Conservation (phyloP, 192 early-diverging fungal genomes). For the Backusella circina region DNA sequence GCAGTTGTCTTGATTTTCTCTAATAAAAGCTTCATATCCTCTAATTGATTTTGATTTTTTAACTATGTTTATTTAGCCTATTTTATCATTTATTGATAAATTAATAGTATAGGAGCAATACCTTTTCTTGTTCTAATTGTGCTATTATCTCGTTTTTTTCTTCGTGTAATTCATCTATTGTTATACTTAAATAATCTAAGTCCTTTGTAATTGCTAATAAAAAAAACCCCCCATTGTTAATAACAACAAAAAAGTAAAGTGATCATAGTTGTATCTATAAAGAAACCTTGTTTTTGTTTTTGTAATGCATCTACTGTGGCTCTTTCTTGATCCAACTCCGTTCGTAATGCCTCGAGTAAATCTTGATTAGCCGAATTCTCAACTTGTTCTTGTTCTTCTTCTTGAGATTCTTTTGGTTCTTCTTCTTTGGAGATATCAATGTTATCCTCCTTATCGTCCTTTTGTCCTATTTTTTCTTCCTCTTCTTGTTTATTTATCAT, state of each 20-base stretch:
- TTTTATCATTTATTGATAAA: not conserved
- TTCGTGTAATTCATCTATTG: slow-evolving; percentile 25
- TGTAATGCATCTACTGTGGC: slow-evolving; percentile 18
- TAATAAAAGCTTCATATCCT: slow-evolving; percentile 28
- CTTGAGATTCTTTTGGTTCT: not conserved
- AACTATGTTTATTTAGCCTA: not conserved
- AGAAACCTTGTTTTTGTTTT: slow-evolving; percentile 29
- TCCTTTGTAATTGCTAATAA: slow-evolving; percentile 28
- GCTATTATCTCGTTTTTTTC: slow-evolving; percentile 18
- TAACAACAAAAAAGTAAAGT: not conserved
- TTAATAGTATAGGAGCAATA: not conserved
- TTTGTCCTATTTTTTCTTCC: not conserved
- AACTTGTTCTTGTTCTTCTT: not conserved
- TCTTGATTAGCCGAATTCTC: not conserved
- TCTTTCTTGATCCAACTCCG: slow-evolving; percentile 14
- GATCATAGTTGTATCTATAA: not conserved
- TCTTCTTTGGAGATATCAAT: not conserved
- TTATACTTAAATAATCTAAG: slow-evolving; percentile 29
- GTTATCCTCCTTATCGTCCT: not conserved
- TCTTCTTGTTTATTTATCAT: not conserved
- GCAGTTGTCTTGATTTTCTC: slow-evolving; percentile 26
- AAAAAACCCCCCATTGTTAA: not conserved
- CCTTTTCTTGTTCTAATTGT: slow-evolving; percentile 31
- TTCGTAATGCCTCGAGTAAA: not conserved
- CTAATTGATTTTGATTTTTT: slow-evolving; percentile 16